These are phyloP conservation scores for Beta vulgaris DNA, from an alignment of 148 eudicot genomes.

Conservation along the genomic window DNA sequence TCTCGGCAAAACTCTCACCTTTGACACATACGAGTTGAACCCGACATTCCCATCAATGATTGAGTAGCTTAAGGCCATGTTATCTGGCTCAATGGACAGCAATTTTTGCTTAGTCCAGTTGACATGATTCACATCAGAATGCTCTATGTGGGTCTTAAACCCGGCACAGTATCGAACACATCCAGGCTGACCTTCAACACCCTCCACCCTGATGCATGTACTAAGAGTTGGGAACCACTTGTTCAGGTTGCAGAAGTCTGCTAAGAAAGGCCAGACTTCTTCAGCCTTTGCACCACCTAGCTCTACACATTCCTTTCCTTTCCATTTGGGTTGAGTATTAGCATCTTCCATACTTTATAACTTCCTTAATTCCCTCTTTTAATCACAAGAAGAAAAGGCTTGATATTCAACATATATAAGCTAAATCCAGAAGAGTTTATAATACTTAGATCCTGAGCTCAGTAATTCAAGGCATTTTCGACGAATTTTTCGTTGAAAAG, in stretches of 20 bases:
- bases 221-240: slow-evolving; percentile 40
- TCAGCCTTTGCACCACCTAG: slow-evolving; percentile 26
- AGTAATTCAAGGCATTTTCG: too few species aligned
- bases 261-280: slow-evolving; percentile 38
- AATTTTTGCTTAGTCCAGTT: slow-evolving; percentile 46
- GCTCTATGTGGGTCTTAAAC: slow-evolving; percentile 28
- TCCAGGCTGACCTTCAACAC: slow-evolving; percentile 30
- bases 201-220: slow-evolving; percentile 28
- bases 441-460: not conserved
- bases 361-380: not conserved
- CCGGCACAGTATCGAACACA: slow-evolving; percentile 38
- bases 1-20: slow-evolving; percentile 22
- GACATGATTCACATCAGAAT: slow-evolving; percentile 8
- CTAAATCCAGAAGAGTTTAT: not conserved
- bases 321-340: slow-evolving; percentile 24
- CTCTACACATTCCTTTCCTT: slow-evolving; percentile 34
- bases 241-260: slow-evolving; percentile 36
- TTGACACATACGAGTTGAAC: slow-evolving; percentile 36
- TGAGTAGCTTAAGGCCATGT: slow-evolving; percentile 30
- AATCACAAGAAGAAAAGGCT: not conserved
- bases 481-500: too few species aligned
- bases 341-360: not conserved
- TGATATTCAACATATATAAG: too few species aligned
- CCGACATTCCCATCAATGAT: slow-evolving; percentile 45
- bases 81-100: slow-evolving; percentile 25